Percentiles rank a stretch among this genome's conserved stretches.
Conservation (phyloP, 2,329 filamentous ascomycete genomes). For the Graphilbum sp. region DNA sequence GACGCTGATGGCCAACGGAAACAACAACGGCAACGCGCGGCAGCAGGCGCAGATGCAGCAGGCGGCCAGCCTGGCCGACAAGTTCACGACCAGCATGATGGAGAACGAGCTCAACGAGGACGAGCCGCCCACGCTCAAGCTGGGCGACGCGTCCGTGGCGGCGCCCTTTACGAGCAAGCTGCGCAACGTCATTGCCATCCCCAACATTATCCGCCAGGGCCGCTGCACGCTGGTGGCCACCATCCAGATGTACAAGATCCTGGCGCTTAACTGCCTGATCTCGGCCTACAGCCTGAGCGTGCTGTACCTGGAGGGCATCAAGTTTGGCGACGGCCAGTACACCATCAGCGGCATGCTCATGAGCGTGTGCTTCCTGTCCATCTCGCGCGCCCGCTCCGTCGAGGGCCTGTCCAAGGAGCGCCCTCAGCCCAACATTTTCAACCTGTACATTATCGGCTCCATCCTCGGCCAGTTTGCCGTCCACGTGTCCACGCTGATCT, state of each 20-base stretch:
- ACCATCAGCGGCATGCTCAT: slow-evolving; percentile 99
- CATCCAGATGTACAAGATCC: slow-evolving; percentile 99
- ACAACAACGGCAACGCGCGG: slow-evolving; percentile 24
- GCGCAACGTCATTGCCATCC: slow-evolving; percentile 88
- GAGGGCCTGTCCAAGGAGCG: slow-evolving; percentile 93
- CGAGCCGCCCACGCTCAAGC: slow-evolving; percentile 89
- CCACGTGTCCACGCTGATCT: slow-evolving; percentile 86
- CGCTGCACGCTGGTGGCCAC: slow-evolving; percentile 95
- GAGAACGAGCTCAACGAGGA: slow-evolving; percentile 74
- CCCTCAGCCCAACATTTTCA: slow-evolving; percentile 97
- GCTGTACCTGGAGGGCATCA: slow-evolving; percentile 93
- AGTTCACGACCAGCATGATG: slow-evolving; percentile 75
- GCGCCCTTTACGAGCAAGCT: slow-evolving; percentile 97
- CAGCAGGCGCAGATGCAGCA: slow-evolving; percentile 44
- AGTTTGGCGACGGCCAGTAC: slow-evolving; percentile 95
- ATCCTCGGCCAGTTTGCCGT: slow-evolving; percentile 95
- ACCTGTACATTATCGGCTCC: slow-evolving; percentile 95
- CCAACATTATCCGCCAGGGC: slow-evolving; percentile 95
- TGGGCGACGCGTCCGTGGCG: slow-evolving; percentile 92
- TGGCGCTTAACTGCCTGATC: slow-evolving; percentile 93
- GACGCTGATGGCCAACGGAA: slow-evolving; percentile 28
- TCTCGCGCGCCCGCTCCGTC: slow-evolving; percentile 92
- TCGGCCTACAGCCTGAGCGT: slow-evolving; percentile 95
- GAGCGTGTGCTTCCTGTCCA: slow-evolving; percentile 97
- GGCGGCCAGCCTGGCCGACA: slow-evolving; percentile 70